Conservation (phyloP, 805 yeast species). For the Isabelozyma pseudorhagii region DNA sequence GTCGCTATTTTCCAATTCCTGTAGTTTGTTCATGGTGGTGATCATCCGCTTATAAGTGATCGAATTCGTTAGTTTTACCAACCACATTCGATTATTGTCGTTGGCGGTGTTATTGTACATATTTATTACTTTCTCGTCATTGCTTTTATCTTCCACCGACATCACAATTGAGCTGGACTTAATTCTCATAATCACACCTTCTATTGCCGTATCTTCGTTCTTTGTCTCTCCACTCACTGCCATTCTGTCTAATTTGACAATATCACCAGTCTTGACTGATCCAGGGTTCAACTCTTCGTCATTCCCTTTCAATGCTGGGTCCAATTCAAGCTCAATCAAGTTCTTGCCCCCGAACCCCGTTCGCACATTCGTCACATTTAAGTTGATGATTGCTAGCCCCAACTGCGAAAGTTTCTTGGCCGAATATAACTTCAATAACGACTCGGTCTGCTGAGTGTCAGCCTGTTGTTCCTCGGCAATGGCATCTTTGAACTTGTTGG, state of each 20-base stretch:
- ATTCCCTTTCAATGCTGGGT: conserved; percentile 40
- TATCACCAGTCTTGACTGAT: conserved; percentile 70
- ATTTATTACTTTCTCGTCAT: conserved; percentile 47
- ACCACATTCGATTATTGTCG: conserved; percentile 51
- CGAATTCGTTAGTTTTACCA: conserved; percentile 65
- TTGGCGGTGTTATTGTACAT: conserved; percentile 42
- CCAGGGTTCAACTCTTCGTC: conserved; percentile 41
- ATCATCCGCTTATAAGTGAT: conserved; percentile 77
- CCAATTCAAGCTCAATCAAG: conserved; percentile 59
- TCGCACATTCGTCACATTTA: conserved; percentile 55
- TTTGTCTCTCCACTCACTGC: conserved; percentile 19
- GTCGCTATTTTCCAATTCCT: conserved; percentile 41
- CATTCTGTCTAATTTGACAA: conserved; percentile 58
- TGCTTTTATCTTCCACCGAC: conserved; percentile 52
- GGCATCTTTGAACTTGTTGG: conserved; percentile 22
- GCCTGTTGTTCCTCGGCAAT: conserved; percentile 34
- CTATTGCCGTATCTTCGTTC: conserved; percentile 15
- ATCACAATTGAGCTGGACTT: conserved; percentile 48
- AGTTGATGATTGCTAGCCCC: conserved; percentile 75
- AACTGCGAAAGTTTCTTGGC: conserved; percentile 63
- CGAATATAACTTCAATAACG: conserved; percentile 35
- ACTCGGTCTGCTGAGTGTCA: conserved; percentile 30
- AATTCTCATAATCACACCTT: conserved; percentile 63
- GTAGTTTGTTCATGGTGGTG: conserved; percentile 65
- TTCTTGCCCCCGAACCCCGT: conserved; percentile 81